Conservation (phyloP, 768 basidiomycete genomes). For the Hydnomerulius pinastri region DNA sequence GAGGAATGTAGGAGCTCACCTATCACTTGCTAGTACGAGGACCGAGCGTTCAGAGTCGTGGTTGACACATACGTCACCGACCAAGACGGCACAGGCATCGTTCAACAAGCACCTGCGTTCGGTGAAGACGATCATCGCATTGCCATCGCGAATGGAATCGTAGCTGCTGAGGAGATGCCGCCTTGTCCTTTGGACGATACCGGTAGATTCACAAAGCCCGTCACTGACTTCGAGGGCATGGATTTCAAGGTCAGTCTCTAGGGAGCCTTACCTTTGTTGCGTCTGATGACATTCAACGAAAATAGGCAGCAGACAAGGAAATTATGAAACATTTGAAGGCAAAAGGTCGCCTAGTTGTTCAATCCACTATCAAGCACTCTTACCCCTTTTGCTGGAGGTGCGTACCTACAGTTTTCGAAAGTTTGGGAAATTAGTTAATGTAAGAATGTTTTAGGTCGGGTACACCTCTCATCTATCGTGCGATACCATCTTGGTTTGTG, state of each 20-base stretch:
- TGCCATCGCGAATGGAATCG: slow-evolving; percentile 78
- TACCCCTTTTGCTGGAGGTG: slow-evolving; percentile 99
- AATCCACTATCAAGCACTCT: slow-evolving; percentile 83
- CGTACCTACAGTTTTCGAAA: slow-evolving; percentile 1
- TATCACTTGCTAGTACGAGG: slow-evolving; percentile 65
- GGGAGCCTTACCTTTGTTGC: background rate
- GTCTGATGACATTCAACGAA: slow-evolving; percentile 1
- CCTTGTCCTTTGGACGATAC: slow-evolving; percentile 94
- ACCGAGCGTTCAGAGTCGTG: slow-evolving; percentile 87
- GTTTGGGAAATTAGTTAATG: background rate
- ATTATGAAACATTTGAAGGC: slow-evolving; percentile 90
- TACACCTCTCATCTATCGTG: slow-evolving; percentile 94
- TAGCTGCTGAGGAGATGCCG: slow-evolving; percentile 89
- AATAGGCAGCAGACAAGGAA: slow-evolving; percentile 88
- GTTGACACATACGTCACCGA: slow-evolving; percentile 93
- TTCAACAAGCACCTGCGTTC: slow-evolving; percentile 97
- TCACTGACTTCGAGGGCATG: slow-evolving; percentile 85
- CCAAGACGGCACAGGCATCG: slow-evolving; percentile 94
- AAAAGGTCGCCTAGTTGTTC: slow-evolving; percentile 84
- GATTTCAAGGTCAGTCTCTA: slow-evolving; percentile 75
- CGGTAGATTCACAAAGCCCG: slow-evolving; percentile 85
- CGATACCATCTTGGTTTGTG: slow-evolving; percentile 96
- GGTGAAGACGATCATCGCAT: slow-evolving; percentile 99
- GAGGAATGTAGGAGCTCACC: background rate
- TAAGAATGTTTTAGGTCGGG: slow-evolving; percentile 61